phyloP scores from a whole-genome alignment of 2,329 filamentous ascomycete species.

The Epicoccum nigrum region DNA sequence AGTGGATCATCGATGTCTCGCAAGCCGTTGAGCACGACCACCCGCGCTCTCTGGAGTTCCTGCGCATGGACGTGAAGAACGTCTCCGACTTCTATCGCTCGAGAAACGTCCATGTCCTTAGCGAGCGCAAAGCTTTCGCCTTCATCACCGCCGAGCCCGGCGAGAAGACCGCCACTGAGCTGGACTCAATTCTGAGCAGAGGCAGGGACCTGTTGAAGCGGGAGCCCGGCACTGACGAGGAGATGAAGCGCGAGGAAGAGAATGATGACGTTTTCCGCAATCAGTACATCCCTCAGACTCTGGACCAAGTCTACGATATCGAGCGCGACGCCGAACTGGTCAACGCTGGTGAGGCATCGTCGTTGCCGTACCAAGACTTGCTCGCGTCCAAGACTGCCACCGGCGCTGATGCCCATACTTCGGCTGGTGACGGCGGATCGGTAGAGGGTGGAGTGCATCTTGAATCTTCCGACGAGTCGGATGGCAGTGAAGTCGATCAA shows the following conservation, averaged over 20 bases:
- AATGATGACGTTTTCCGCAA: conserved; percentile 93
- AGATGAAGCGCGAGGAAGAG: conserved; percentile 64
- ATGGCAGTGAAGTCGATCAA: conserved; percentile 38
- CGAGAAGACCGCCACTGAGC: conserved; percentile 57
- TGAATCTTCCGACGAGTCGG: conserved; percentile 24
- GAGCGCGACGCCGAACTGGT: conserved; percentile 87
- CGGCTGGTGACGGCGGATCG: not conserved
- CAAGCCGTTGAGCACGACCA: conserved; percentile 98
- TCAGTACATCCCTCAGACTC: conserved; percentile 93
- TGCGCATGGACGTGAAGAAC: conserved; percentile 99
- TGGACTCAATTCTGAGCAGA: conserved; percentile 64
- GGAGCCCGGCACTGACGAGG: conserved; percentile 56
- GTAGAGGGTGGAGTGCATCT: conserved; percentile 10
- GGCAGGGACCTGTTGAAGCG: conserved; percentile 72
- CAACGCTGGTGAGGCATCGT: conserved; percentile 71
- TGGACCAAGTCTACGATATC: conserved; percentile 95
- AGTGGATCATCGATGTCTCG: conserved; percentile 97
- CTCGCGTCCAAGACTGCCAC: conserved; percentile 72
- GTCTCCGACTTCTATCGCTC: conserved; percentile 89
- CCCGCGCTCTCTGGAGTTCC: conserved; percentile 86
- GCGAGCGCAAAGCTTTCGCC: conserved; percentile 80
- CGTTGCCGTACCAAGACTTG: conserved; percentile 85
- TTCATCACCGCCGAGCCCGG: conserved; percentile 75
- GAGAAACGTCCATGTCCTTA: conserved; percentile 80
- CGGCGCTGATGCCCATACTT: conserved; percentile 51